Evolutionary conservation across 148 eudicot genomes (phyloP).

Genomic region (Arbutus unedo): DNA sequence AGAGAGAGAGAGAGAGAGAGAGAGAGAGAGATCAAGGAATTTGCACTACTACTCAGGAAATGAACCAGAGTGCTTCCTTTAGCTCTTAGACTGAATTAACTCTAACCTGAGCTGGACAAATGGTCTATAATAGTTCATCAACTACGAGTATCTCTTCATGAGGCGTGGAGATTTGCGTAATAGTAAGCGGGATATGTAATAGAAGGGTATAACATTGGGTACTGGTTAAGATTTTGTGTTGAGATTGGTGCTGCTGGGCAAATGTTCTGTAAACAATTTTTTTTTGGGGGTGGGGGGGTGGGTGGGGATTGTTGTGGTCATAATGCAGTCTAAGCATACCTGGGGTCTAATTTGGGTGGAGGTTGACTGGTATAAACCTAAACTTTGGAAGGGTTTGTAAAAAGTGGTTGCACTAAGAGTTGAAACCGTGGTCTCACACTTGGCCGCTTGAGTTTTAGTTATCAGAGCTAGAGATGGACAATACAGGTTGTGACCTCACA

Average conservation of each 20-base stretch:
- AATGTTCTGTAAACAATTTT: not conserved
- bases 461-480: too few relatives aligned
- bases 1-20: too few relatives aligned
- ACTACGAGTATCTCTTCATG: not conserved
- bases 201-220: not conserved
- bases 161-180: not conserved
- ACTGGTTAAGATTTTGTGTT: not conserved
- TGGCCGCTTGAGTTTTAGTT: too few relatives aligned
- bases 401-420: too few relatives aligned
- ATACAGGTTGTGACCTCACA: too few relatives aligned
- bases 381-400: too few relatives aligned
- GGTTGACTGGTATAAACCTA: not conserved
- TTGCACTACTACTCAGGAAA: not conserved
- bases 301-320: too few relatives aligned
- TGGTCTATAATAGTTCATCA: not conserved
- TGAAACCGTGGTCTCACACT: too few relatives aligned
- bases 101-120: not conserved
- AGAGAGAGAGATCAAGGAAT: not conserved
- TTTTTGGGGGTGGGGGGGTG: not conserved
- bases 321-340: not conserved
- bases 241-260: not conserved
- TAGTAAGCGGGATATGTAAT: not conserved
- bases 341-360: not conserved
- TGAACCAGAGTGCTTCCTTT: not conserved
- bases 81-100: not conserved